Conservation (phyloP, 1,139 yeast species). For the Kurtzmaniella natalensis region DNA sequence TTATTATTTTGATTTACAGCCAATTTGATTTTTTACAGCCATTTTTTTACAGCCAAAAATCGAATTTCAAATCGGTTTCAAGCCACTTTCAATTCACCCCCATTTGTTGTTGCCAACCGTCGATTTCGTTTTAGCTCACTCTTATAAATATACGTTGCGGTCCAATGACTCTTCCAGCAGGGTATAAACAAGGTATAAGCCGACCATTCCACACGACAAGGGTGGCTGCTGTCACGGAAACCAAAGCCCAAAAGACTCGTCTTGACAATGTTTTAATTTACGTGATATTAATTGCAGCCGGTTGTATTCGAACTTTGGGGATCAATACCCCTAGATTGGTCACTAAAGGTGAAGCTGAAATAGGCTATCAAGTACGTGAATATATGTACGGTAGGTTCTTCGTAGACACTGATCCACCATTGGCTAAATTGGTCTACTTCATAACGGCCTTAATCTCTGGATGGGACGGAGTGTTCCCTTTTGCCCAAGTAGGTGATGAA, state of each 20-base stretch:
- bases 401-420: conserved; percentile 61
- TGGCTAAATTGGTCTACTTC: conserved; percentile 46
- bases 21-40: too few relatives aligned
- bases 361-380: conserved; percentile 33
- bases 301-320: conserved; percentile 45
- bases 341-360: conserved; percentile 88
- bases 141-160: too few relatives aligned
- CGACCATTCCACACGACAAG: neutral
- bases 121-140: too few relatives aligned
- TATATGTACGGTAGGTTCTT: conserved; percentile 61
- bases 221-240: conserved; percentile 1
- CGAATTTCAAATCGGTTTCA: too few relatives aligned
- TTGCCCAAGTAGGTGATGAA: conserved; percentile 27
- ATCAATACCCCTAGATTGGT: conserved; percentile 71
- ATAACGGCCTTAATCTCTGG: conserved; percentile 36
- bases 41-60: too few relatives aligned
- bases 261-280: conserved; percentile 15
- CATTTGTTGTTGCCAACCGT: too few relatives aligned
- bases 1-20: too few relatives aligned
- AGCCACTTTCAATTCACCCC: too few relatives aligned
- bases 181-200: conserved; percentile 1
- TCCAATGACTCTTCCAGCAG: conserved; percentile 1
- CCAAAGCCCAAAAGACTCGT: conserved; percentile 1
- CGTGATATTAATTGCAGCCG: conserved; percentile 17
- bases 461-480: conserved; percentile 42